Percentiles rank a stretch among this genome's conserved stretches.
These are phyloP conservation scores for Cercospora sp. DNA, from an alignment of 2,329 filamentous ascomycete genomes.

Conservation along the genomic window DNA sequence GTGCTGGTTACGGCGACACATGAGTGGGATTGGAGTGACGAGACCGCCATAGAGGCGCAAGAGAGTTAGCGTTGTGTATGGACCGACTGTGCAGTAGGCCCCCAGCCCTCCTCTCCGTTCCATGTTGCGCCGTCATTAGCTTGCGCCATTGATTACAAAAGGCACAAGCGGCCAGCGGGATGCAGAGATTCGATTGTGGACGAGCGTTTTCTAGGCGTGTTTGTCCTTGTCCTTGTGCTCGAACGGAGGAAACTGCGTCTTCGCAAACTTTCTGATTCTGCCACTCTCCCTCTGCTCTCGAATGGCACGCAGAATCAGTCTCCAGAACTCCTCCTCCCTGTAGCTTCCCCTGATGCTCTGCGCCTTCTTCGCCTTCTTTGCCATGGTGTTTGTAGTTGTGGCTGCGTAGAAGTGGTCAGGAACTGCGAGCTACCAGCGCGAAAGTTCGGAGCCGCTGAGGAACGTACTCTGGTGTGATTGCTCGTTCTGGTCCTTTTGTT, in stretches of 20 bases:
- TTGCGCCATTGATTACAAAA: background rate
- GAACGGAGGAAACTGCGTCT: conserved; percentile 1
- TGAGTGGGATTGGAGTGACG: background rate
- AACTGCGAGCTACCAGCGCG: background rate
- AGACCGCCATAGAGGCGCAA: background rate
- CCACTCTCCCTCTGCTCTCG: background rate
- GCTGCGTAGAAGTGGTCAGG: background rate
- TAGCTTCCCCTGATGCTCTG: background rate
- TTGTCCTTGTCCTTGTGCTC: conserved; percentile 8
- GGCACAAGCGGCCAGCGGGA: background rate
- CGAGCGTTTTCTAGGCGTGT: background rate
- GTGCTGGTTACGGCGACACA: background rate
- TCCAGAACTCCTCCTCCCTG: conserved; percentile 3
- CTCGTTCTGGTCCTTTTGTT: background rate
- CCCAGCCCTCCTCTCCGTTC: background rate
- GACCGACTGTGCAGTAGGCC: background rate
- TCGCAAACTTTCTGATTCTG: background rate
- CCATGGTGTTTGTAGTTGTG: background rate
- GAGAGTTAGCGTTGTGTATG: background rate
- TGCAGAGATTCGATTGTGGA: background rate
- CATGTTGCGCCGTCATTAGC: background rate
- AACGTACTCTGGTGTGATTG: background rate
- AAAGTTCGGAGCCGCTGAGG: too few relatives aligned
- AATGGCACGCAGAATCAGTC: background rate
- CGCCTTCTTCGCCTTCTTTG: background rate